Evolutionary conservation across 768 basidiomycete species (phyloP), one percentile per base, ranked within the genome.

Genomic region (Agaricus blazei): DNA sequence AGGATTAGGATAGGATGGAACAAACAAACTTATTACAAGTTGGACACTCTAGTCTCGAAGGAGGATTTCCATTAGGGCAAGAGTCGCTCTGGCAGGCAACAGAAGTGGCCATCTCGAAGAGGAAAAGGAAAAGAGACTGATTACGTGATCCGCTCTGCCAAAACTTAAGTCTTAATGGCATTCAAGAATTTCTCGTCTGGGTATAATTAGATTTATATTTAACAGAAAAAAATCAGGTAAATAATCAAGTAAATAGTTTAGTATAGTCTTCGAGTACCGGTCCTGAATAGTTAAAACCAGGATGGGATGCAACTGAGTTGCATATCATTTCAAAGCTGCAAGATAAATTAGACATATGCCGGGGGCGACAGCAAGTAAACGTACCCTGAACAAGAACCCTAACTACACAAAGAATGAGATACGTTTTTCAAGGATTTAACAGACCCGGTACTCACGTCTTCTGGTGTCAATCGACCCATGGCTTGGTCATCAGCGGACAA

Each of bases 381-480:
- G 62, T 61, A 83, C 78, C 63, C 81, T 77, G 67, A 84, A 84
- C 51, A 84, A 65, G 68, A 84, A 83, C 8, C 78, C 68, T 54
- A 84, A 72, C 81, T 84, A 61, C 31, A 8, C 8, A 34, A 34
- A 34, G 8, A 34, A 34, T 34, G 12, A 28, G 45, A 14, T 12
- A 3, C 4, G 23, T 49, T 19, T 34, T 29, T 23, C 15, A 49
- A 3, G 3, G 19, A 6, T 12, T 19, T 37, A 9, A 6, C 26
- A 24, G 9, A 24, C 7, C 7, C 15, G 45, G 2, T 15, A 70
- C 82, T 65, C 63, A 85, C 81, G 73, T 90, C 88, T 62, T 87
- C 90, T 0, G 93, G 90, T 3, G 94, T 96, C 65, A 98, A 70
- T 56, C 93, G 83, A 24, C 95, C 95, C 89, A 98, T 93, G 0